Percentiles rank a stretch among this genome's conserved stretches.
Evolutionary conservation across 2,329 filamentous ascomycete genomes (phyloP).

Genomic region (Venturia effusa): DNA sequence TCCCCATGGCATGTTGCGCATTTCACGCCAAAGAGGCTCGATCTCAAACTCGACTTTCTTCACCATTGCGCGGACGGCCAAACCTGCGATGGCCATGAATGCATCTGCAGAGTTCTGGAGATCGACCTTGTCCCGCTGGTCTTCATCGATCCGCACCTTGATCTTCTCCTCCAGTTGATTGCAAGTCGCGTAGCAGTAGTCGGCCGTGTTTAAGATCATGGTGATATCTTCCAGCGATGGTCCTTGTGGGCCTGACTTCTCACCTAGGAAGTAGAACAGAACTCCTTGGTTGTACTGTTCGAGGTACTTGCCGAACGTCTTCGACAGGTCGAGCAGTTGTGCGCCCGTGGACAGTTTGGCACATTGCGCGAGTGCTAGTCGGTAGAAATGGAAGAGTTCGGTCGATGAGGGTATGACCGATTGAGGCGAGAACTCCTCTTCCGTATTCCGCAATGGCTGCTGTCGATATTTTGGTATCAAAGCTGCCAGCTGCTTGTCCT

Average conservation of each 20-base stretch:
- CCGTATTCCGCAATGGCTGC: slow-evolving; percentile 66
- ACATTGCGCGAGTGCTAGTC: slow-evolving; percentile 83
- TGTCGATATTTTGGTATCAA: slow-evolving; percentile 82
- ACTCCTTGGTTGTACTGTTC: slow-evolving; percentile 95
- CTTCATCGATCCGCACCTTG: slow-evolving; percentile 75
- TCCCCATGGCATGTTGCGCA: slow-evolving; percentile 93
- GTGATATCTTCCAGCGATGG: slow-evolving; percentile 66
- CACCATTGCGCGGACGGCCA: slow-evolving; percentile 74
- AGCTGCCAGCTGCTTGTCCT: slow-evolving; percentile 73
- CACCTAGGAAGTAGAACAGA: slow-evolving; percentile 59
- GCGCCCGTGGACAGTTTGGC: slow-evolving; percentile 91
- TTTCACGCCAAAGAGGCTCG: slow-evolving; percentile 87
- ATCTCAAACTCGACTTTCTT: slow-evolving; percentile 71
- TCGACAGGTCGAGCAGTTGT: slow-evolving; percentile 72
- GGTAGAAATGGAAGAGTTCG: slow-evolving; percentile 95
- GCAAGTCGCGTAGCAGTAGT: slow-evolving; percentile 93
- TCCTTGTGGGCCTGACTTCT: slow-evolving; percentile 44
- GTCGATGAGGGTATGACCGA: slow-evolving; percentile 89
- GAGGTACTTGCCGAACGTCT: slow-evolving; percentile 80
- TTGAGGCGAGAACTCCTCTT: slow-evolving; percentile 87
- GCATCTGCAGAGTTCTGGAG: slow-evolving; percentile 87
- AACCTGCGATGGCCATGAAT: slow-evolving; percentile 89
- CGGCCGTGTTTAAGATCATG: slow-evolving; percentile 86
- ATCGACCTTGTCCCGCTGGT: slow-evolving; percentile 66
- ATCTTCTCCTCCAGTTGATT: slow-evolving; percentile 92